Evolutionary conservation across 371 early-diverging fungal genomes (phyloP).

Genomic region (Mortierella sp.): DNA sequence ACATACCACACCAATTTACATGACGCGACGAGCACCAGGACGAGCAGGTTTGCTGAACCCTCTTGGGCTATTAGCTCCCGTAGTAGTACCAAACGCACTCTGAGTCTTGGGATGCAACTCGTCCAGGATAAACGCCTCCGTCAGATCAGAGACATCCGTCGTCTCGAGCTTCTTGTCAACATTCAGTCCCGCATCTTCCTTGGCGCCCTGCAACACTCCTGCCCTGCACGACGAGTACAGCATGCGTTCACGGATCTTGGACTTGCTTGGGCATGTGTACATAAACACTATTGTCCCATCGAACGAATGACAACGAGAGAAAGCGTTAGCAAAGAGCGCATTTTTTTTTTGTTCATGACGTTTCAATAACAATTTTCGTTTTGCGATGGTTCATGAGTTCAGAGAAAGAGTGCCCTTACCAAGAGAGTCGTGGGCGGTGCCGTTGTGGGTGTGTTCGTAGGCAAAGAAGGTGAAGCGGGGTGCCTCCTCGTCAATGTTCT

Average conservation of each 20-base stretch:
- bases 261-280: slow-evolving; percentile 84
- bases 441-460: slow-evolving; percentile 62
- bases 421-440: slow-evolving; percentile 57
- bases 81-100: slow-evolving; percentile 27
- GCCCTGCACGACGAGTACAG: slow-evolving; percentile 83
- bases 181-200: slow-evolving; percentile 64
- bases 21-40: slow-evolving; percentile 56
- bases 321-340: not conserved
- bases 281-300: slow-evolving; percentile 69
- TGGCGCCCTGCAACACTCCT: slow-evolving; percentile 69
- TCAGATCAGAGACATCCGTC: slow-evolving; percentile 76
- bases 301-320: not conserved
- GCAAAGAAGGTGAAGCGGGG: slow-evolving; percentile 81
- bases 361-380: not conserved
- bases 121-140: slow-evolving; percentile 68
- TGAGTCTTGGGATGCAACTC: slow-evolving; percentile 62
- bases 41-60: slow-evolving; percentile 56
- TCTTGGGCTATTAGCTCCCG: slow-evolving; percentile 21
- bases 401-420: slow-evolving; percentile 56
- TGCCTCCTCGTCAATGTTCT: slow-evolving; percentile 63
- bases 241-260: slow-evolving; percentile 92
- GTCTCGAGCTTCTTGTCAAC: slow-evolving; percentile 83
- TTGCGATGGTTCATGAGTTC: no score
- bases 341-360: not conserved
- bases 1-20: slow-evolving; percentile 19